These are phyloP conservation scores for Oryza coarctata DNA, from an alignment of 176 grass and related monocot genomes.

Conservation along the genomic window DNA sequence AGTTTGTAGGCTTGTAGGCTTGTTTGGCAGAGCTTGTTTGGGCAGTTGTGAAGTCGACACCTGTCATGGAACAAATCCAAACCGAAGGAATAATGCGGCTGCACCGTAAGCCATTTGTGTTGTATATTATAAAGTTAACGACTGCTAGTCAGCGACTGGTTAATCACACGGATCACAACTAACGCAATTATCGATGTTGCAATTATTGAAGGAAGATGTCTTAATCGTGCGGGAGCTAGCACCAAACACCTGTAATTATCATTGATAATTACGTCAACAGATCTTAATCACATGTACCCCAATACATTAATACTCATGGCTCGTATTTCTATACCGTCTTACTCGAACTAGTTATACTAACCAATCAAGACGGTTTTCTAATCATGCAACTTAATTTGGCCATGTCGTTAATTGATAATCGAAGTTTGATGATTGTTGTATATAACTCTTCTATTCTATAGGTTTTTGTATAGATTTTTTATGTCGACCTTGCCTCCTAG, in stretches of 20 bases:
- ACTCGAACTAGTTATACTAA: not conserved
- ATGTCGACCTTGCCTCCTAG: not conserved
- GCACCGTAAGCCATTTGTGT: constrained; percentile 13
- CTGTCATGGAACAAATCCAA: not conserved
- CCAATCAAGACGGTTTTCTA: not conserved
- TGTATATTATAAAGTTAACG: not conserved
- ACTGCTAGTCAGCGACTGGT: constrained; percentile 34
- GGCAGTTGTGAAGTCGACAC: constrained; percentile 35
- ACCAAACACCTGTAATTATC: constrained; percentile 31
- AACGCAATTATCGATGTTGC: constrained; percentile 27
- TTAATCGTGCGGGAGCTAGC: constrained; percentile 31
- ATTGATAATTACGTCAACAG: constrained; percentile 28
- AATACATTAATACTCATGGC: not conserved
- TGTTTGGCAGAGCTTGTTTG: not conserved
- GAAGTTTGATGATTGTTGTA: not conserved
- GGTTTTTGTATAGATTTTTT: not conserved
- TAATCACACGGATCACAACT: constrained; percentile 20
- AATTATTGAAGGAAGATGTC: constrained; percentile 44
- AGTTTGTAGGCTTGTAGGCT: not conserved
- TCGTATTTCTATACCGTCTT: not conserved
- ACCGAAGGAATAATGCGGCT: not conserved
- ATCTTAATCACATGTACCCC: constrained; percentile 38
- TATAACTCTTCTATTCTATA: no score
- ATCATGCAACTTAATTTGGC: not conserved
- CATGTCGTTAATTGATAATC: not conserved